phyloP scores from a whole-genome alignment of 306 rosid species.

The Erythrophleum fordii region DNA sequence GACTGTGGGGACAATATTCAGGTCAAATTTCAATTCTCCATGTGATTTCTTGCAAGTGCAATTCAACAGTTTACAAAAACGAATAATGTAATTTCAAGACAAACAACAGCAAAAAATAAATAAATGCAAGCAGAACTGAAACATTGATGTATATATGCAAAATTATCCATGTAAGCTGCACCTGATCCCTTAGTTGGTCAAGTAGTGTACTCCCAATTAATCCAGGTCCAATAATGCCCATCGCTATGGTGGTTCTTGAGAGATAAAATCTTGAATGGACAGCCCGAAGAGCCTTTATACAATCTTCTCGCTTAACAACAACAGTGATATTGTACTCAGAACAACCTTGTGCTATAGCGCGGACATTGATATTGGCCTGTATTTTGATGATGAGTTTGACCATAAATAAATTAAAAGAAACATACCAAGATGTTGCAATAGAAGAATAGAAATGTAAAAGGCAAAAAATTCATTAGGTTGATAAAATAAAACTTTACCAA shows the following conservation, averaged over 20 bases:
- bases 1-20: background rate
- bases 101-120: background rate
- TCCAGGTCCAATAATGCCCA: slow-evolving; percentile 98
- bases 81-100: background rate
- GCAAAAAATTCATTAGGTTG: slow-evolving; percentile 1
- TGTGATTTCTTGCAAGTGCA: slow-evolving; percentile 12
- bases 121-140: slow-evolving; percentile 13
- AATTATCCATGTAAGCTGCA: slow-evolving; percentile 41
- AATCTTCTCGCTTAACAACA: slow-evolving; percentile 88
- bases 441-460: background rate
- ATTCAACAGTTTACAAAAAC: background rate
- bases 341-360: slow-evolving; percentile 99
- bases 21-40: background rate
- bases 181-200: slow-evolving; percentile 98
- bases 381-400: slow-evolving; percentile 36
- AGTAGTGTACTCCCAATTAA: slow-evolving; percentile 93
- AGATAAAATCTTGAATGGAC: slow-evolving; percentile 97
- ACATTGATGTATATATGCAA: slow-evolving; percentile 7
- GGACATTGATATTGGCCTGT: slow-evolving; percentile 96
- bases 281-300: slow-evolving; percentile 91
- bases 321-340: slow-evolving; percentile 94
- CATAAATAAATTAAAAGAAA: slow-evolving; percentile 22
- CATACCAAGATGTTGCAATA: slow-evolving; percentile 28
- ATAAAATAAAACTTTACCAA: background rate
- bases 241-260: slow-evolving; percentile 92